These are phyloP conservation scores for Lepidium aucheri DNA, from an alignment of 345 rosid genomes.

Conservation along the genomic window DNA sequence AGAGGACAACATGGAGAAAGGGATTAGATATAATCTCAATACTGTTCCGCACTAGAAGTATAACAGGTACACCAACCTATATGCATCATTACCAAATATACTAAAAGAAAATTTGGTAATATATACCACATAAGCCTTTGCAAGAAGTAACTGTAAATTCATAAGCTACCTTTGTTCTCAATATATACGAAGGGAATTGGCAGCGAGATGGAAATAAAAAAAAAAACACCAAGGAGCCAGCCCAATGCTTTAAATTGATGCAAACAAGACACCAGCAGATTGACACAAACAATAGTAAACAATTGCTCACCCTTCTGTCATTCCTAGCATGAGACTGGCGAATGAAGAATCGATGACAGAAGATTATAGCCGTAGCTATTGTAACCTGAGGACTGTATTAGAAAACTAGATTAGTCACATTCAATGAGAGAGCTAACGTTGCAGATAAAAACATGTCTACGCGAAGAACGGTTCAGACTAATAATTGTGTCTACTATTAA, in stretches of 20 bases:
- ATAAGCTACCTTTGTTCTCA: background rate
- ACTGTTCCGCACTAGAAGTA: background rate
- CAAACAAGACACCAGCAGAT: background rate
- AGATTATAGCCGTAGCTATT: constrained; percentile 94
- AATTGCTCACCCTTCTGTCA: constrained; percentile 73
- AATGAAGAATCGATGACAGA: constrained; percentile 93
- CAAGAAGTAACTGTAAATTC: background rate
- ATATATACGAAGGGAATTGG: background rate
- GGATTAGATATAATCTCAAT: background rate
- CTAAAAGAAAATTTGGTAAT: background rate
- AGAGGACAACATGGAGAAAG: constrained; percentile 3
- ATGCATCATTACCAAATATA: background rate
- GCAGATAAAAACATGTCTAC: constrained; percentile 9
- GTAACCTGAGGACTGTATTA: constrained; percentile 93
- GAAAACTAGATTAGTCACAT: constrained; percentile 13
- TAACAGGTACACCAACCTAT: background rate
- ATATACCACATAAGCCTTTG: background rate
- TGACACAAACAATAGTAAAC: background rate
- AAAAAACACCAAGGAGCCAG: background rate
- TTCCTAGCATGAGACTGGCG: constrained; percentile 96
- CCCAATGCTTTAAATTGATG: background rate
- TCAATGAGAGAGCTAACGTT: background rate
- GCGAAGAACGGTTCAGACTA: background rate
- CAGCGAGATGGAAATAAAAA: background rate
- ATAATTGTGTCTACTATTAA: background rate